These are phyloP conservation scores for Neodidymelliopsis sp. DNA, from an alignment of 2,329 filamentous ascomycete genomes.

Conservation along the genomic window DNA sequence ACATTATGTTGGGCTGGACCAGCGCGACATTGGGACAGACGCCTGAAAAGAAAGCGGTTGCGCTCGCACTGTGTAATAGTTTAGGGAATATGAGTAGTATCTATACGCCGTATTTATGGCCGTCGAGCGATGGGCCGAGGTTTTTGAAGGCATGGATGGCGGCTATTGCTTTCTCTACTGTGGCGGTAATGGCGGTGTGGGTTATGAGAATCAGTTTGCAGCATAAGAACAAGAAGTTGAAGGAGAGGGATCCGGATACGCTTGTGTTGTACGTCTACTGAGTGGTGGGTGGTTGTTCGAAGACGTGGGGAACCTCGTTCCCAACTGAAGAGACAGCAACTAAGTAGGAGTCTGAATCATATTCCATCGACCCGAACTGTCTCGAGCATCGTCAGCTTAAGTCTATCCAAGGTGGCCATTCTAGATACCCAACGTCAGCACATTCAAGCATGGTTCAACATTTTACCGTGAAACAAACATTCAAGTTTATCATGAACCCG, in stretches of 20 bases:
- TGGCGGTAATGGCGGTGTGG: slow-evolving; percentile 36
- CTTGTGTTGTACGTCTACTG: slow-evolving; percentile 12
- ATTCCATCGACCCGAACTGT: too few relatives aligned
- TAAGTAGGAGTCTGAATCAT: too few relatives aligned
- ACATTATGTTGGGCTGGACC: slow-evolving; percentile 41
- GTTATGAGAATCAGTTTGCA: slow-evolving; percentile 33
- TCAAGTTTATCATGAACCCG: too few relatives aligned
- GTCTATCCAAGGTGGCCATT: too few relatives aligned
- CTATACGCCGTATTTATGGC: slow-evolving; percentile 40
- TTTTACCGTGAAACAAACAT: too few relatives aligned
- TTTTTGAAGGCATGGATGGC: slow-evolving; percentile 41
- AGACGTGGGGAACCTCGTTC: too few relatives aligned
- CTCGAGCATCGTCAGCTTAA: too few relatives aligned
- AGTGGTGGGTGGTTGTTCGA: too few relatives aligned
- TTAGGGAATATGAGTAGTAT: slow-evolving; percentile 39
- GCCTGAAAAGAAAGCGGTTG: slow-evolving; percentile 42
- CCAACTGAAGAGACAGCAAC: too few relatives aligned
- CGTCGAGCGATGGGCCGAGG: slow-evolving; percentile 31
- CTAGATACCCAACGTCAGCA: too few relatives aligned
- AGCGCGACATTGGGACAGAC: slow-evolving; percentile 38
- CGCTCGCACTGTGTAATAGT: slow-evolving; percentile 38
- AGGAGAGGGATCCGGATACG: slow-evolving; percentile 8
- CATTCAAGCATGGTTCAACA: too few relatives aligned
- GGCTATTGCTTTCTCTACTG: slow-evolving; percentile 33
- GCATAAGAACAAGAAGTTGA: slow-evolving; percentile 34